Percentiles rank a stretch among this genome's conserved stretches.
Conservation (phyloP, 1,284 basidiomycete genomes). For the Fomitiporia mediterranea region DNA sequence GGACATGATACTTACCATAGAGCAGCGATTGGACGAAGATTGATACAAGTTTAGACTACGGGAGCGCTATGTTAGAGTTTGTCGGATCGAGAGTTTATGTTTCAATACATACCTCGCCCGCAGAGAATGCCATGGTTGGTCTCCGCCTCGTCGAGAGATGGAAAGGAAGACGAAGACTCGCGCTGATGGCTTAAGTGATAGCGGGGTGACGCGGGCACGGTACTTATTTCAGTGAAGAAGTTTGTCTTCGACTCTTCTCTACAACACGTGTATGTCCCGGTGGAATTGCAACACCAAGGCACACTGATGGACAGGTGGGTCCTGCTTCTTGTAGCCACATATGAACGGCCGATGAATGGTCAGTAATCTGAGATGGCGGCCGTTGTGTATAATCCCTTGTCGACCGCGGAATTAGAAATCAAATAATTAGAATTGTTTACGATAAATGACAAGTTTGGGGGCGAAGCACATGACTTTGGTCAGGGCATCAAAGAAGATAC, state of each 20-base stretch:
- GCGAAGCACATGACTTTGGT: too few species aligned
- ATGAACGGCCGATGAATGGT: too few species aligned
- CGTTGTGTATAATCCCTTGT: too few species aligned
- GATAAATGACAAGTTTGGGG: too few species aligned
- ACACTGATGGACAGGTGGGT: background rate
- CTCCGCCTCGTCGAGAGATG: background rate
- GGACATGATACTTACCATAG: constrained; percentile 1
- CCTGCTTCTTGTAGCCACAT: background rate
- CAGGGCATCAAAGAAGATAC: too few species aligned
- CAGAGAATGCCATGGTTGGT: background rate
- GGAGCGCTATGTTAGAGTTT: background rate
- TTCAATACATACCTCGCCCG: background rate
- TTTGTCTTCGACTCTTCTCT: background rate
- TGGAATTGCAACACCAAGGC: background rate
- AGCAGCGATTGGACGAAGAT: constrained; percentile 8
- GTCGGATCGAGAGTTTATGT: background rate
- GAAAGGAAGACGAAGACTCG: background rate
- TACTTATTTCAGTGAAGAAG: too few species aligned
- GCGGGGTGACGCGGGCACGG: background rate
- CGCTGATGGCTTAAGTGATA: too few species aligned
- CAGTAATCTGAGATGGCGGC: too few species aligned
- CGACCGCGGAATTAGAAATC: too few species aligned
- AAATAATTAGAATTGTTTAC: too few species aligned
- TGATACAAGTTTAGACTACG: constrained; percentile 21
- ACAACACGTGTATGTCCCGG: background rate